Conservation (phyloP, 2,329 filamentous ascomycete genomes). For the Sclerotinia subarctica region DNA sequence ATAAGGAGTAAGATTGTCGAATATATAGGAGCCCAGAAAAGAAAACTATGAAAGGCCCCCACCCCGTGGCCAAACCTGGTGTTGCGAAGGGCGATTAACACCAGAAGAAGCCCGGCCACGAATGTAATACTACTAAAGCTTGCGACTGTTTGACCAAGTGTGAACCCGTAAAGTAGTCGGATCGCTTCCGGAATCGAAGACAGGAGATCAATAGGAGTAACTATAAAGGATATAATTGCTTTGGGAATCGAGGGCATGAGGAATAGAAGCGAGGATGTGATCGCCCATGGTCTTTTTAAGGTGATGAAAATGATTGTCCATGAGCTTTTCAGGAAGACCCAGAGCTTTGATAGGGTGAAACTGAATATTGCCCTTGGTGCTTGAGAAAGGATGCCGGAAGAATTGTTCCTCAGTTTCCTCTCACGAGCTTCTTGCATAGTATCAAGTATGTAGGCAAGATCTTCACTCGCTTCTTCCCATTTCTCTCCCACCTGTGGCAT, state of each 20-base stretch:
- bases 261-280: neutral
- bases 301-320: rapidly evolving
- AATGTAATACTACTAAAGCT: neutral
- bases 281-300: neutral
- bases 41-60: neutral
- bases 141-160: neutral
- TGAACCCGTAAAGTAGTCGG: neutral
- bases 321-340: neutral
- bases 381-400: neutral
- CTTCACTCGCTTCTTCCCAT: neutral
- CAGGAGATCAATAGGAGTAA: neutral
- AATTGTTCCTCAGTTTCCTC: neutral
- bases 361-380: neutral
- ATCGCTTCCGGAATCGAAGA: neutral
- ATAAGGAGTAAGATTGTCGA: neutral
- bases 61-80: neutral
- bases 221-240: neutral
- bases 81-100: neutral
- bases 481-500: too few relatives aligned
- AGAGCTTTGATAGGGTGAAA: neutral
- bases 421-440: neutral
- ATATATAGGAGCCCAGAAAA: neutral
- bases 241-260: neutral
- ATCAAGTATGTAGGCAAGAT: neutral
- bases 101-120: neutral